Conservation (phyloP, 495 filamentous ascomycete genomes). For the Neurospora sp. region DNA sequence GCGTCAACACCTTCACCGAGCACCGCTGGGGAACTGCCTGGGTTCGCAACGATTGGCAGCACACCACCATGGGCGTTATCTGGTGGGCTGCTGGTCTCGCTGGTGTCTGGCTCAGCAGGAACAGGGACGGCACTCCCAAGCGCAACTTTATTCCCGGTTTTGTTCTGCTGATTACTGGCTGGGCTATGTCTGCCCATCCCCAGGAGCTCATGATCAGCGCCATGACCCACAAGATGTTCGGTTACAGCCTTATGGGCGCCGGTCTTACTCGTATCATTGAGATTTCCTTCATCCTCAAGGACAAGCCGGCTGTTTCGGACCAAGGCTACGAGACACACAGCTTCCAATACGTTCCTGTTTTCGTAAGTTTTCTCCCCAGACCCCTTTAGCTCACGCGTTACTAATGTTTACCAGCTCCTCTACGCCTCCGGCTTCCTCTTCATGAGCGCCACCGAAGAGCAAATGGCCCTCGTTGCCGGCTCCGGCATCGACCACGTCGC, state of each 20-base stretch:
- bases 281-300: conserved; percentile 75
- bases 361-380: conserved; percentile 48
- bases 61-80: conserved; percentile 93
- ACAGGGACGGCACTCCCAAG: conserved; percentile 72
- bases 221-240: conserved; percentile 86
- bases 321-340: conserved; percentile 54
- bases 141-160: conserved; percentile 88
- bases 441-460: conserved; percentile 95
- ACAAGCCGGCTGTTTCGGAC: conserved; percentile 51
- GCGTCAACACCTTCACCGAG: conserved; percentile 96
- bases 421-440: conserved; percentile 94
- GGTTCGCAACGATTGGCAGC: conserved; percentile 94
- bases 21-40: conserved; percentile 85
- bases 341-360: conserved; percentile 87
- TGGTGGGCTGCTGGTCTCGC: conserved; percentile 94
- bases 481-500: conserved; percentile 78
- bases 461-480: conserved; percentile 66
- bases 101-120: conserved; percentile 84
- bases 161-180: conserved; percentile 88
- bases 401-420: conserved; percentile 51
- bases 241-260: conserved; percentile 90
- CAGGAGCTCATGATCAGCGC: conserved; percentile 75
- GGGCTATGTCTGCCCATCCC: conserved; percentile 83
- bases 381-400: neutral
- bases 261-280: conserved; percentile 80